Conservation (phyloP, 805 yeast species). For the Candida pini region DNA sequence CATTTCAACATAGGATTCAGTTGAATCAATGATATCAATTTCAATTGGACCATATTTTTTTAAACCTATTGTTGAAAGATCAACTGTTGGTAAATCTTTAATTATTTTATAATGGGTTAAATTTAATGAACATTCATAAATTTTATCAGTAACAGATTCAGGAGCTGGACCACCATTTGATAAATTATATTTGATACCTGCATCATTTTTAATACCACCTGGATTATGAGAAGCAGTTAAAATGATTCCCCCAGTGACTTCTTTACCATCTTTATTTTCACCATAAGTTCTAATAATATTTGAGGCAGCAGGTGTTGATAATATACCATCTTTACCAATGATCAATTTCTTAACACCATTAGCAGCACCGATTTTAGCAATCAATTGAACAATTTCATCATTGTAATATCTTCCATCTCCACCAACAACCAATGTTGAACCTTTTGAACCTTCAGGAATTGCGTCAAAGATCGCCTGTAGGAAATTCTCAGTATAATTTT, state of each 20-base stretch:
- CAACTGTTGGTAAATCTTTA: conserved; percentile 56
- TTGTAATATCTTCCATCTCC: conserved; percentile 97
- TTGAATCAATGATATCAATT: conserved; percentile 80
- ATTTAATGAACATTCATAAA: conserved; percentile 61
- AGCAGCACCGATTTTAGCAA: conserved; percentile 81
- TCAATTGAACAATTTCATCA: conserved; percentile 71
- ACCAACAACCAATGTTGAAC: conserved; percentile 80
- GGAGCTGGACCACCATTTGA: conserved; percentile 99
- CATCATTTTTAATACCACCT: conserved; percentile 88
- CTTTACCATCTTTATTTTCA: conserved; percentile 30
- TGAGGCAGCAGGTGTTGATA: conserved; percentile 97
- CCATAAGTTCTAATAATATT: conserved; percentile 71
- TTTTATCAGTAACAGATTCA: conserved; percentile 84
- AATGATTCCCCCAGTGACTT: conserved; percentile 88
- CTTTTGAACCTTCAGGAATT: conserved; percentile 82
- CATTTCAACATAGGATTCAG: conserved; percentile 70
- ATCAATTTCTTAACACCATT: conserved; percentile 84
- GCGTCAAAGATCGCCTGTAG: conserved; percentile 80
- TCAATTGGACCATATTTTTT: conserved; percentile 50
- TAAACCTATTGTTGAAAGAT: conserved; percentile 53
- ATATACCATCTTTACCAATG: conserved; percentile 80
- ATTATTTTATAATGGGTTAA: conserved; percentile 57
- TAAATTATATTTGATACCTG: conserved; percentile 93
- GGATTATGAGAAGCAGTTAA: conserved; percentile 97
- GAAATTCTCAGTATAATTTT: conserved; percentile 88